Evolutionary conservation across 441 rosid species (phyloP).

Genomic region (Biscutella laevigata): DNA sequence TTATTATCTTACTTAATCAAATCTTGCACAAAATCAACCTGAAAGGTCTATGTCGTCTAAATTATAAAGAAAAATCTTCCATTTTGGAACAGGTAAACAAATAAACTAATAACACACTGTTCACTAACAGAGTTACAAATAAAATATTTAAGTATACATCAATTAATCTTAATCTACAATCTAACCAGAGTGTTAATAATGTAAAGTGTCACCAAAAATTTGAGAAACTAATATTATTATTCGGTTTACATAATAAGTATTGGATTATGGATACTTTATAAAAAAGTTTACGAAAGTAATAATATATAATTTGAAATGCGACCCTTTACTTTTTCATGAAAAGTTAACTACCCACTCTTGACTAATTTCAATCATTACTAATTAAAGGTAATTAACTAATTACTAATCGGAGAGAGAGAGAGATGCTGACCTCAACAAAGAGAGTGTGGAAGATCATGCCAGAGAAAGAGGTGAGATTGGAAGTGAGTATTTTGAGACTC

Average conservation of each 20-base stretch:
- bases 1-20: conserved; percentile 8
- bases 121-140: conserved; percentile 18
- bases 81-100: conserved; percentile 14
- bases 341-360: conserved; percentile 21
- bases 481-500: conserved; percentile 67
- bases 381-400: background rate
- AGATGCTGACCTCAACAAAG: conserved; percentile 57
- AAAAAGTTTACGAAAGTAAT: conserved; percentile 12
- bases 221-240: background rate
- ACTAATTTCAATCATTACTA: conserved; percentile 21
- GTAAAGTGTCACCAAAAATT: too few species aligned
- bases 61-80: conserved; percentile 8
- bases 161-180: too few species aligned
- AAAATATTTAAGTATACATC: too few species aligned
- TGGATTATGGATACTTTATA: background rate
- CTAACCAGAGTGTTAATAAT: too few species aligned
- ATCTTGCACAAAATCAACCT: conserved; percentile 18
- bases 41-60: conserved; percentile 10
- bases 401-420: background rate
- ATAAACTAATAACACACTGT: conserved; percentile 8
- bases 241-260: background rate
- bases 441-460: conserved; percentile 70
- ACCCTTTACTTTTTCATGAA: conserved; percentile 8
- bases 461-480: conserved; percentile 61
- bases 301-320: background rate